Evolutionary conservation across 2,329 filamentous ascomycete species (phyloP), one percentile per base, ranked within the genome.

Genomic region (Penicillium freii): DNA sequence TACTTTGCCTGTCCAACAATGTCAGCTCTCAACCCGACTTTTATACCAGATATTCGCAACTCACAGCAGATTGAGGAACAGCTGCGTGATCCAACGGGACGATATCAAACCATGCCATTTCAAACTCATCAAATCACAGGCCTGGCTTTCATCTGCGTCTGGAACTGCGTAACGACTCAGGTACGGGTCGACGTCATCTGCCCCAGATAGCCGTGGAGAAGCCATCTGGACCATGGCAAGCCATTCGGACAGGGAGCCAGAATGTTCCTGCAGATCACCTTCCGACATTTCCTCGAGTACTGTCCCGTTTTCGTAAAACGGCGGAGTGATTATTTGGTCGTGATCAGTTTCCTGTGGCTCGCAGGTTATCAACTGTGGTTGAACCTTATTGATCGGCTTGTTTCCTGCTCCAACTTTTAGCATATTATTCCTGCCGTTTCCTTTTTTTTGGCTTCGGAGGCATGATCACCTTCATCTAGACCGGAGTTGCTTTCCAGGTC

Each of bases 181-280:
- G 59, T 75, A 80, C 9, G 77, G 71, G 54, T 80, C 78, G 31
- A 78, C 69, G 15, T 66, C 61, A 59, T 79, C 75, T 39, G 69
- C 62, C 17, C 62, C 66, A 36, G 62, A 62, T 4, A 80, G 63
- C 19, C 75, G 70, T 15, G 74, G 73, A 15, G 78, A 79, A 11
- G 65, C 62, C 15, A 80, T 68, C 17, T 80, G 77, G 6, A 88
- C 74, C 46, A 85, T 77, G 7, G 78, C 84, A 21, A 89, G 74
- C 85, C 86, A 90, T 73, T 88, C 83, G 40, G 81, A 79, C 23
- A 85, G 62, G n/a, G 81, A 77, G 6, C 84, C 65, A 10, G 80
- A 82, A 59, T 81, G 81, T 23, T 91, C 85, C 57, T 89, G 85
- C 36, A 90, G 42, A 78, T 75, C 51, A 75, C 78, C 78, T 36